These are phyloP conservation scores for Vigna nakashimae DNA, from an alignment of 306 rosid species.

Conservation along the genomic window DNA sequence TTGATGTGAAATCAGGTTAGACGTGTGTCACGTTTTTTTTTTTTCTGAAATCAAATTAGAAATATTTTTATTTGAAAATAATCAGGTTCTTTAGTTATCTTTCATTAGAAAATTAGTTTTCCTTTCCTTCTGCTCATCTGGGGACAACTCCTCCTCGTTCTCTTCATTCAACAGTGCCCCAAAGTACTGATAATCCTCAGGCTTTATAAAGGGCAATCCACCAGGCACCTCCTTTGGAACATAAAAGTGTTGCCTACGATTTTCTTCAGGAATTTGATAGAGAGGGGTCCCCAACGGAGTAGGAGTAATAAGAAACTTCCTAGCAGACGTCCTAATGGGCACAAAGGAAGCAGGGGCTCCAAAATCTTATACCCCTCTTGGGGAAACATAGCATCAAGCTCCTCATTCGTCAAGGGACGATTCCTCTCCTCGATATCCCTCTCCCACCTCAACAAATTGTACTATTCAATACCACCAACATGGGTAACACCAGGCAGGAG, in stretches of 20 bases:
- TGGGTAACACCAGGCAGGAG: conserved; percentile 53
- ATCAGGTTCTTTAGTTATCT: no score
- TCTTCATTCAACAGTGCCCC: conserved; percentile 53
- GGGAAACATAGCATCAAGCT: conserved; percentile 53
- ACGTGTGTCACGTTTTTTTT: no score
- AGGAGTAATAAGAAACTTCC: conserved; percentile 53
- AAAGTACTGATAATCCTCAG: conserved; percentile 49
- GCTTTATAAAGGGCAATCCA: conserved; percentile 52
- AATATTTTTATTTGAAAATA: no score
- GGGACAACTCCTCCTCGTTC: conserved; percentile 47
- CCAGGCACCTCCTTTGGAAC: conserved; percentile 49
- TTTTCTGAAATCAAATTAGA: no score
- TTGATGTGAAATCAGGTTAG: no score
- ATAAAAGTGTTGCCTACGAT: conserved; percentile 47
- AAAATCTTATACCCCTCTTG: conserved; percentile 50
- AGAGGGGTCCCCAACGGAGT: conserved; percentile 47
- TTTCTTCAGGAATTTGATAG: conserved; percentile 50
- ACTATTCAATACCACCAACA: conserved; percentile 49
- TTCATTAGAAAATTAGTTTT: not conserved
- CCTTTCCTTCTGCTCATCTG: conserved; percentile 48
- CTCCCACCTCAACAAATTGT: conserved; percentile 54
- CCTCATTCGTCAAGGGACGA: conserved; percentile 46
- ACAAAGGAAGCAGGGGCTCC: conserved; percentile 50
- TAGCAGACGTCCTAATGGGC: conserved; percentile 48
- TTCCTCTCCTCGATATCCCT: conserved; percentile 55